Percentiles rank a stretch among this genome's conserved stretches.
phyloP scores from a whole-genome alignment of 257 asterid genomes.

The Solanum pinnatisectum region DNA sequence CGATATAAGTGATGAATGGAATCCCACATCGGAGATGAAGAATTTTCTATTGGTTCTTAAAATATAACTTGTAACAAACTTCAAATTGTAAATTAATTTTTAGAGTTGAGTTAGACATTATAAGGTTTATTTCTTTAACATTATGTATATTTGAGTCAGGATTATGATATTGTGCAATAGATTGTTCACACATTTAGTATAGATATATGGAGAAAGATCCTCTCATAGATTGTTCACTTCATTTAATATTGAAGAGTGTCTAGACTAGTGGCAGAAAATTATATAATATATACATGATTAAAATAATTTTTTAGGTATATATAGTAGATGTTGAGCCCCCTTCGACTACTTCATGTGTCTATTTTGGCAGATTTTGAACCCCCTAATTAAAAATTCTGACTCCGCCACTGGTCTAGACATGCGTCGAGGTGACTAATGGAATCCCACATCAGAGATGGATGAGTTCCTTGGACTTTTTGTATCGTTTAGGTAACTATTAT shows the following conservation, averaged over 20 bases:
- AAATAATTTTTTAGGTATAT: too few relatives aligned
- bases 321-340: too few relatives aligned
- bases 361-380: too few relatives aligned
- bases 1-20: background rate
- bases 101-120: background rate
- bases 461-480: background rate
- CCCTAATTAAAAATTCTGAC: too few relatives aligned
- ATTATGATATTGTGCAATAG: background rate
- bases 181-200: background rate
- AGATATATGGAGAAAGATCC: background rate
- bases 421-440: background rate
- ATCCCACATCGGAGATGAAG: background rate
- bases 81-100: too few relatives aligned
- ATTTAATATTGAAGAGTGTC: too few relatives aligned
- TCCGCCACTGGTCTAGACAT: too few relatives aligned
- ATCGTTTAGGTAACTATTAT: background rate
- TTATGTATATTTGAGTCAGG: background rate
- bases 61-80: rapidly evolving
- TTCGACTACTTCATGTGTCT: too few relatives aligned
- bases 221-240: background rate
- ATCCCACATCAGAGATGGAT: background rate
- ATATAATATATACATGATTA: too few relatives aligned
- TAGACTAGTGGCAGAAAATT: too few relatives aligned
- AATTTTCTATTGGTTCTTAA: background rate
- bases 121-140: background rate